A percentile compares a stretch with the other conserved stretches of the same genome.
phyloP scores from a whole-genome alignment of 306 rosid species.

The Urtica urens region DNA sequence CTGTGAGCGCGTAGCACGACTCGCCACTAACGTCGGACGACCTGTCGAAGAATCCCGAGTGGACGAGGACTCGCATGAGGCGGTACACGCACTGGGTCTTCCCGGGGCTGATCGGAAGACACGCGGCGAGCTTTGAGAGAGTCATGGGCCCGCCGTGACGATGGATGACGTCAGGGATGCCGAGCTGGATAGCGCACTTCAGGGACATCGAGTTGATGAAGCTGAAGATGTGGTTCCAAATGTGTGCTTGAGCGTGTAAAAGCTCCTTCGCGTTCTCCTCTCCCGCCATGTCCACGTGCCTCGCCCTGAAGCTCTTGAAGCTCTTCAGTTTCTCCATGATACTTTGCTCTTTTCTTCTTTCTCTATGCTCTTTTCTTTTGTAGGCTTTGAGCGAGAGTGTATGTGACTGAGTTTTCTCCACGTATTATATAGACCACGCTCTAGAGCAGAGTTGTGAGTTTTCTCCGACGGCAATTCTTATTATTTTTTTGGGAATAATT shows the following conservation, averaged over 20 bases:
- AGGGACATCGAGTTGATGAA: conserved; percentile 22
- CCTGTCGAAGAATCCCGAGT: conserved; percentile 29
- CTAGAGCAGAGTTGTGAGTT: too few relatives aligned
- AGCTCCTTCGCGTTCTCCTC: conserved; percentile 1
- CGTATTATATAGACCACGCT: too few relatives aligned
- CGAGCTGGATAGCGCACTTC: conserved; percentile 23
- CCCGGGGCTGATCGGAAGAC: conserved; percentile 26
- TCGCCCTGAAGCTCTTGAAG: background rate
- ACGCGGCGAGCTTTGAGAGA: conserved; percentile 22
- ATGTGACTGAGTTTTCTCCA: too few relatives aligned
- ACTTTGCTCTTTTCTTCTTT: too few relatives aligned
- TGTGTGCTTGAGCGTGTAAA: conserved; percentile 30
- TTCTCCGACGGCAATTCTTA: too few relatives aligned
- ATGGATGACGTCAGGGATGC: conserved; percentile 23
- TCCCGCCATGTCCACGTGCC: background rate
- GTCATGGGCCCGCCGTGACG: conserved; percentile 36
- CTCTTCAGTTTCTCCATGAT: conserved; percentile 1
- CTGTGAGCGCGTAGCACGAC: conserved; percentile 31
- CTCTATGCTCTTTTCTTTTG: too few relatives aligned
- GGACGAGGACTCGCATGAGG: conserved; percentile 34
- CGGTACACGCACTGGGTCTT: conserved; percentile 23
- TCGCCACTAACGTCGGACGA: conserved; percentile 1
- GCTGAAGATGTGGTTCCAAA: conserved; percentile 15
- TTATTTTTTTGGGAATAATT: too few relatives aligned
- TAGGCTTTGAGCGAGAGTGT: too few relatives aligned